Evolutionary conservation across 1,139 yeast genomes (phyloP), one percentile per base, ranked within the genome.

Genomic region (Suhomyces maxii): DNA sequence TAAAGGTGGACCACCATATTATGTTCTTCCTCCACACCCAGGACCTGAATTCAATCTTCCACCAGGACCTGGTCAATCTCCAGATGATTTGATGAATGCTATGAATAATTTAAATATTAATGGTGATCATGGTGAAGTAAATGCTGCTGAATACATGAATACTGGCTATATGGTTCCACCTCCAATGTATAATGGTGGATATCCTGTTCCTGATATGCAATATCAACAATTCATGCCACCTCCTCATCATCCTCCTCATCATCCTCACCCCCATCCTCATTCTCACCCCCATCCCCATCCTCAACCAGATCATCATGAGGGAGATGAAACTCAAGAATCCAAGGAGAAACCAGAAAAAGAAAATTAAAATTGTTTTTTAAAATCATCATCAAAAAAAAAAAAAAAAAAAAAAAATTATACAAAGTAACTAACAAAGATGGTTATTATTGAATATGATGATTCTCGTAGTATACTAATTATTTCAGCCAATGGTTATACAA

Each of bases 1-100:
- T 25, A 37, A 25, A 7, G 32, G 12, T 18, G 35, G 39, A 9
- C 41, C 26, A n/a, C 44, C 37, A 28, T 46, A 46, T 14, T 46
- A 42, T 30, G 33, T 42, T 42, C 55, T 47, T 36, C 44, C 57
- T 1, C 53, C 54, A n/a, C 52, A 44, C 26, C 54, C 51, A 3
- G 54, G 51, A 2, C 48, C 49, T 9, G 53, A 44, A 4, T 45
- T 37, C 26, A 45, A 32, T 28, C 32, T 46, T 9, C 40, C 51
- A 3, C 39, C 42, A 10, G 43, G 44, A 8, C 31, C 44, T 8
- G 43, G 40, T 6, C 46, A 37, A 28, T 3, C 7, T 3, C 48
- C 48, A 32, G 53, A 50, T 13, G 51, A 47, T 6, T 39, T 47
- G 38, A 34, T 40, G 36, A 46, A 44, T 31, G 48, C 54, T 8